A percentile compares a stretch with the other conserved stretches of the same genome.
Evolutionary conservation across 1,139 yeast genomes (phyloP).

Genomic region (Pichia inconspicua): DNA sequence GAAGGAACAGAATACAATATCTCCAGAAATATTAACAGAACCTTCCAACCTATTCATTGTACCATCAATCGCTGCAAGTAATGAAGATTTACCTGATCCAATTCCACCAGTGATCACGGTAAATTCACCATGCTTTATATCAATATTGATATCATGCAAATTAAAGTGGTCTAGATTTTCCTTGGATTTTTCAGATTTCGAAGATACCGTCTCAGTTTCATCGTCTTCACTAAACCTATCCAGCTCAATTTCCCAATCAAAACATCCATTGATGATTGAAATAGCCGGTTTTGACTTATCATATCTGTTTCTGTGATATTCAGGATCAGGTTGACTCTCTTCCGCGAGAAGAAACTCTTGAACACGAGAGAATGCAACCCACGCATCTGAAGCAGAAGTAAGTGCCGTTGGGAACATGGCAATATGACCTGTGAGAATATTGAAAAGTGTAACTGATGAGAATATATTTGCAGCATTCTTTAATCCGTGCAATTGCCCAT

Average conservation of each 20-base stretch:
- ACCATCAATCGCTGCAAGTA: constrained; percentile 56
- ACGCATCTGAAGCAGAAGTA: constrained; percentile 48
- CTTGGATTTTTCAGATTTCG: constrained; percentile 1
- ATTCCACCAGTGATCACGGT: constrained; percentile 63
- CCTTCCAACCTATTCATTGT: constrained; percentile 49
- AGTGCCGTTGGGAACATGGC: constrained; percentile 48
- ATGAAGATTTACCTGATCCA: constrained; percentile 65
- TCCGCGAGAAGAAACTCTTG: constrained; percentile 36
- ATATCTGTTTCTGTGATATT: constrained; percentile 13
- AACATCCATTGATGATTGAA: constrained; percentile 43
- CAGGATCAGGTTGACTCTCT: constrained; percentile 27
- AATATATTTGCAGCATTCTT: constrained; percentile 36
- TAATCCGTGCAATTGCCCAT: constrained; percentile 28
- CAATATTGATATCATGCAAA: constrained; percentile 37
- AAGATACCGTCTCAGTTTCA: background rate
- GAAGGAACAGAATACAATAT: constrained; percentile 37
- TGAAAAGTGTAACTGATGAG: constrained; percentile 44
- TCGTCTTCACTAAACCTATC: constrained; percentile 6
- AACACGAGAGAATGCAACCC: constrained; percentile 43
- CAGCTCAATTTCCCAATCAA: constrained; percentile 47
- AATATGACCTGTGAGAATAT: constrained; percentile 45
- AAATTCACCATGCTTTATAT: constrained; percentile 48
- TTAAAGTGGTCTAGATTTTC: constrained; percentile 26
- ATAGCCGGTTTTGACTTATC: constrained; percentile 32
- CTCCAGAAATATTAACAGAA: constrained; percentile 37